A percentile compares a stretch with the other conserved stretches of the same genome.
Evolutionary conservation across 2,329 filamentous ascomycete species (phyloP).

Genomic region (Escovopsis sp.): DNA sequence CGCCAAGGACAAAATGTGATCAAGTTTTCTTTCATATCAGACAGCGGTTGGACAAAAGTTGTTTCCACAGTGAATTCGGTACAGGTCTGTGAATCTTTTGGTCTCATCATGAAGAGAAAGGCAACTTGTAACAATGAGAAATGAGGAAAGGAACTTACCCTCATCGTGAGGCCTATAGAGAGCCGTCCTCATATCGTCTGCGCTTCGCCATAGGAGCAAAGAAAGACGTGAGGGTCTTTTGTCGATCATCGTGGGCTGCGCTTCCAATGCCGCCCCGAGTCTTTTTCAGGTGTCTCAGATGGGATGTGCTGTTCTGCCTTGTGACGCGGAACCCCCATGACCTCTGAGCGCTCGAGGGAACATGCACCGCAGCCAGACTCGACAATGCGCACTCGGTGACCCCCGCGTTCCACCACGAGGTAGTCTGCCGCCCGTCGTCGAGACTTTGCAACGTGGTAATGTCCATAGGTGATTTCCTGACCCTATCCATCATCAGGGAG

Average conservation of each 20-base stretch:
- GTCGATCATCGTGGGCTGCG: constrained; percentile 55
- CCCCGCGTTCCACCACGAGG: constrained; percentile 38
- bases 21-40: constrained; percentile 31
- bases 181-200: constrained; percentile 5
- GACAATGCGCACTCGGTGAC: constrained; percentile 23
- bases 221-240: constrained; percentile 63
- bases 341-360: constrained; percentile 4
- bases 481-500: constrained; percentile 7
- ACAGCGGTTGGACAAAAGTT: constrained; percentile 69
- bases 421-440: too few relatives aligned
- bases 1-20: background rate
- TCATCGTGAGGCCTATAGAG: constrained; percentile 1
- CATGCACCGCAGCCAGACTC: background rate
- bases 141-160: constrained; percentile 24
- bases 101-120: constrained; percentile 46
- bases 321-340: constrained; percentile 32
- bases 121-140: constrained; percentile 6
- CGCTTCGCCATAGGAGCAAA: constrained; percentile 36
- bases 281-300: constrained; percentile 60
- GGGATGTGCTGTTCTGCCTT: constrained; percentile 52
- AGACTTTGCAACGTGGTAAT: too few relatives aligned
- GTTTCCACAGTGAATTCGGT: constrained; percentile 59
- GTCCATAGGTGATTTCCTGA: too few relatives aligned
- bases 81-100: constrained; percentile 68
- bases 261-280: constrained; percentile 74